A percentile compares a stretch with the other conserved stretches of the same genome.
Evolutionary conservation across 345 rosid species (phyloP).

Genomic region (Linum lewisii): DNA sequence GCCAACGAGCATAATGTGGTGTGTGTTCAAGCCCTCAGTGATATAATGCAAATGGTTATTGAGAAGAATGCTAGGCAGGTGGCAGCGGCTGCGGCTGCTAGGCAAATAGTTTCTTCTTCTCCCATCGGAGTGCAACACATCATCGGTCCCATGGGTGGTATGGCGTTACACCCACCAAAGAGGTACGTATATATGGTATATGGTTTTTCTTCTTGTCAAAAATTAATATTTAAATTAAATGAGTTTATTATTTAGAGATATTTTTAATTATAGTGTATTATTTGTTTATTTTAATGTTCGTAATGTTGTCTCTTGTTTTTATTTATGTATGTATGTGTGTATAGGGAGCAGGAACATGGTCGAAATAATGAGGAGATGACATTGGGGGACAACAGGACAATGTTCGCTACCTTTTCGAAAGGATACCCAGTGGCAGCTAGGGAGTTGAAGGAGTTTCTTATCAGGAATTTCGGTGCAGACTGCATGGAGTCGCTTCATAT

Average conservation of each 20-base stretch:
- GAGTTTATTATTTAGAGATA: no score
- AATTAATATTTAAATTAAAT: no score
- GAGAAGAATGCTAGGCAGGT: slow-evolving; percentile 14
- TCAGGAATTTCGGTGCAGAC: slow-evolving; percentile 24
- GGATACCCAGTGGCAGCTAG: slow-evolving; percentile 45
- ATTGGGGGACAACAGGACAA: slow-evolving; percentile 40
- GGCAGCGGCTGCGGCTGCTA: background rate
- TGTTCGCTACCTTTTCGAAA: slow-evolving; percentile 55
- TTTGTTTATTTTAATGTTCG: no score
- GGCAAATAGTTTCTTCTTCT: background rate
- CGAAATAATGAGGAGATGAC: no score
- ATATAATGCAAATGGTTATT: slow-evolving; percentile 30
- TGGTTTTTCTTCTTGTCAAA: no score
- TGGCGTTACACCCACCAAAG: no score
- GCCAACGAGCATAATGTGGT: slow-evolving; percentile 19
- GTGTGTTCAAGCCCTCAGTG: slow-evolving; percentile 27
- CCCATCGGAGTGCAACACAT: background rate
- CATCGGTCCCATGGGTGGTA: no score
- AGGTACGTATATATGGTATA: no score
- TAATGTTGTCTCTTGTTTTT: no score
- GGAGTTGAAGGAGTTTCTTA: slow-evolving; percentile 42
- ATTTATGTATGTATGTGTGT: no score
- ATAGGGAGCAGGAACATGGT: no score
- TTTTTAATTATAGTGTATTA: no score
- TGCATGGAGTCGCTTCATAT: slow-evolving; percentile 41